Evolutionary conservation across 1,284 basidiomycete genomes (phyloP), one percentile per base, ranked within the genome.

Genomic region (Microbotryum lychnidis-dioicae): DNA sequence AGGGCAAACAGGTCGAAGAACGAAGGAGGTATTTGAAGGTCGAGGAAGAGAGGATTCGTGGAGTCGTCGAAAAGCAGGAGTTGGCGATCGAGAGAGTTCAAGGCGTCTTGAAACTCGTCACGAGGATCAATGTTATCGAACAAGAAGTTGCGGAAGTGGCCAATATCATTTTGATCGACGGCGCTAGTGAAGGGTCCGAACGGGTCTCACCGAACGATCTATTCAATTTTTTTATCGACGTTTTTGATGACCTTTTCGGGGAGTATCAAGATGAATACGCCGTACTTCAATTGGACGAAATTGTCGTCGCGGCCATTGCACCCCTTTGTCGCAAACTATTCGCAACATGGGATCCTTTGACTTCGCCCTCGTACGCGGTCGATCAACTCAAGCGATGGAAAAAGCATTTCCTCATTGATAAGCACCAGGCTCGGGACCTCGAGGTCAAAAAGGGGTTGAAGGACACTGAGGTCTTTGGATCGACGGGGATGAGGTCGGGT

Each of bases 231-330:
- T 86, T 96, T 71, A 82, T 84, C 0, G 81, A 82, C 10, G 76
- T 82, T 46, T 86, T 96, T 70, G 82, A 86, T 66, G 81, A 80
- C 49, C 80, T 96, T 7, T 76, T 87, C 9, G 80, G 81, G 56
- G 82, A 88, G 60, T 92, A 85, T 68, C 78, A 84, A 2, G 76
- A 78, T 18, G 93, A 97, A 72, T 93, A 91, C 70, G 84, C 87
- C 50, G 80, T 77, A 66, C 86, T 91, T 73, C 79, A 80, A 12
- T 76, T 97, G 27, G 96, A 98, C 71, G 93, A 97, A 72, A 84
- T 97, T 18, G 83, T 96, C 1, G 88, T 98, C 1, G 92, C 87
- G 46, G 89, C 92, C 2, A 86, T 97, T 58, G 82, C 86, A 7
- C 91, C 91, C 1, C 76, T 84, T 6, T 84, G 86, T 68, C 65